A percentile compares a stretch with the other conserved stretches of the same genome.
These are phyloP conservation scores for Angomonas deanei DNA, from an alignment of 208 protist genomes.

Conservation along the genomic window DNA sequence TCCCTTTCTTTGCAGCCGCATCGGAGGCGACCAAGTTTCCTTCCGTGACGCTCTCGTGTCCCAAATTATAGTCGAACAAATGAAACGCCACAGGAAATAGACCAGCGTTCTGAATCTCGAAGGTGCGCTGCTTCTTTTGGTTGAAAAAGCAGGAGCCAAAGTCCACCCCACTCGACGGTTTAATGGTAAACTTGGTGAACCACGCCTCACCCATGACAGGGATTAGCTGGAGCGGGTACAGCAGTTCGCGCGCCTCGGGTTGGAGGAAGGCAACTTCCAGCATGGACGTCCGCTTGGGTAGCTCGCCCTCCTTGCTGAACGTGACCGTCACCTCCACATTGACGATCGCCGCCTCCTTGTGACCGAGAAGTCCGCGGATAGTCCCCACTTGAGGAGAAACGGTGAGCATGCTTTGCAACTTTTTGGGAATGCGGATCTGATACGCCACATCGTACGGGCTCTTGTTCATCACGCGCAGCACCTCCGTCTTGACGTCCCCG, in stretches of 20 bases:
- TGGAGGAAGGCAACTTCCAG: constrained; percentile 89
- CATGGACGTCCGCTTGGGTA: constrained; percentile 54
- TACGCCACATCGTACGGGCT: constrained; percentile 93
- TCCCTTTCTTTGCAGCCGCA: constrained; percentile 14
- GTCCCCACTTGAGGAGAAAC: constrained; percentile 54
- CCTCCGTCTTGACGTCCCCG: constrained; percentile 72
- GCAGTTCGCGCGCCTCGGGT: constrained; percentile 63
- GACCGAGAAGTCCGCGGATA: constrained; percentile 75
- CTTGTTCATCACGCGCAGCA: constrained; percentile 87
- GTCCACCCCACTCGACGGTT: constrained; percentile 87
- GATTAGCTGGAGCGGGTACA: constrained; percentile 81
- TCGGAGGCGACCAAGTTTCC: not conserved
- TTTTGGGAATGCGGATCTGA: constrained; percentile 73
- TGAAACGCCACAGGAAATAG: constrained; percentile 74
- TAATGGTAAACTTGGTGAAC: constrained; percentile 87
- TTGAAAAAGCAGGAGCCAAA: constrained; percentile 93
- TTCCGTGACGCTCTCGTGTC: constrained; percentile 4
- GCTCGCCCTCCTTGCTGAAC: constrained; percentile 76
- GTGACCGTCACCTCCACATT: constrained; percentile 72
- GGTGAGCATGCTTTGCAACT: constrained; percentile 57
- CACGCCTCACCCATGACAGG: constrained; percentile 79
- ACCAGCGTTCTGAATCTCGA: constrained; percentile 90
- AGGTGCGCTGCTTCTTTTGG: constrained; percentile 66
- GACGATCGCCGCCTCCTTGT: constrained; percentile 81
- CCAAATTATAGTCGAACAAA: constrained; percentile 78